These are phyloP conservation scores for Hygrophoropsis aurantiaca DNA, from an alignment of 768 basidiomycete species.

Conservation along the genomic window DNA sequence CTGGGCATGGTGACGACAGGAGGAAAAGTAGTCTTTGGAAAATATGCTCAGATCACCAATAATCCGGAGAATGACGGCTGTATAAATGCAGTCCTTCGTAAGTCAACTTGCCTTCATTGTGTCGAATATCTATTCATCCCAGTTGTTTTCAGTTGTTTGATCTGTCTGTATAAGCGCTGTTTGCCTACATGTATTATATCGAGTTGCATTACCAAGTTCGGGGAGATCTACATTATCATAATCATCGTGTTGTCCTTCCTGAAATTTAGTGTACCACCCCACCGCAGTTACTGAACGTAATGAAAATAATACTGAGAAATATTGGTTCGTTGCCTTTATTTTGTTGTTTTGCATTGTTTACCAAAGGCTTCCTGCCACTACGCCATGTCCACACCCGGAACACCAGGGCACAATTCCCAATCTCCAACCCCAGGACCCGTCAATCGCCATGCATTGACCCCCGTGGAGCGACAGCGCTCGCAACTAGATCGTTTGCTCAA, in stretches of 20 bases:
- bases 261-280: too few relatives aligned
- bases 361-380: slow-evolving; percentile 2
- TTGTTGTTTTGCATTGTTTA: slow-evolving; percentile 21
- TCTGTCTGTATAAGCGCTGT: neutral
- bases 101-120: slow-evolving; percentile 34
- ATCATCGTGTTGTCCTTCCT: too few relatives aligned
- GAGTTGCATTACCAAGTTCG: too few relatives aligned
- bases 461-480: slow-evolving; percentile 51
- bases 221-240: too few relatives aligned
- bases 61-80: slow-evolving; percentile 97
- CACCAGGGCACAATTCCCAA: slow-evolving; percentile 26
- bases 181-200: too few relatives aligned
- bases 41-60: slow-evolving; percentile 92
- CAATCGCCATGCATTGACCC: slow-evolving; percentile 46
- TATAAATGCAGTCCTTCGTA: slow-evolving; percentile 91
- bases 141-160: slow-evolving; percentile 24
- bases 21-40: slow-evolving; percentile 91
- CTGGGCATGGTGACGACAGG: slow-evolving; percentile 96
- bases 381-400: slow-evolving; percentile 29
- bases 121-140: neutral
- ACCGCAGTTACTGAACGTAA: too few relatives aligned
- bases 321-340: neutral
- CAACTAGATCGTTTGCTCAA: slow-evolving; percentile 89
- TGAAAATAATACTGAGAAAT: too few relatives aligned
- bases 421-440: slow-evolving; percentile 27